Conservation (phyloP, 805 yeast genomes). For the Kuraishia ogatae region DNA sequence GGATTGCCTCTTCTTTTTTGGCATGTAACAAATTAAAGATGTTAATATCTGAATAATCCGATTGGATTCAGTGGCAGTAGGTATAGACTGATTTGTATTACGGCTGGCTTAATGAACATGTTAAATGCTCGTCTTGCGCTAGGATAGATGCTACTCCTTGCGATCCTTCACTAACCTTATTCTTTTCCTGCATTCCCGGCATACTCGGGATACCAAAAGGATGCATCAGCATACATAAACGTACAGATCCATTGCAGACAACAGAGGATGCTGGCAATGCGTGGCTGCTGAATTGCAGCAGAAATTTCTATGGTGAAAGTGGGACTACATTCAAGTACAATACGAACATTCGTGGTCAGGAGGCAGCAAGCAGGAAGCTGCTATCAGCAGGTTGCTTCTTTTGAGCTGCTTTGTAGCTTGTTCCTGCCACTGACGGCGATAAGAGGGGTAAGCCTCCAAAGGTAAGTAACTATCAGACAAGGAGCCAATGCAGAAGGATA, state of each 20-base stretch:
- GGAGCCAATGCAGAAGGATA: background rate
- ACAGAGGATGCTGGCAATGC: background rate
- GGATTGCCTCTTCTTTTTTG: no score
- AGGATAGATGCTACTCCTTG: background rate
- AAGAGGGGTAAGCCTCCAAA: no score
- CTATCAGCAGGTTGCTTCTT: background rate
- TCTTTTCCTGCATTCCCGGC: background rate
- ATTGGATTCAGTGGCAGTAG: no score
- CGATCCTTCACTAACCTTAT: background rate
- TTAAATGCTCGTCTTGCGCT: background rate
- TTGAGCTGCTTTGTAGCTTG: background rate
- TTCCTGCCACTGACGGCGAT: background rate
- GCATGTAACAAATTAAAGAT: no score
- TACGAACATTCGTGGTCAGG: background rate
- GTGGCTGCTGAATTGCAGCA: background rate
- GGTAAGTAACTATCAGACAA: background rate
- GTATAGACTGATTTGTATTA: no score
- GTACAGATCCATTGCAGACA: background rate
- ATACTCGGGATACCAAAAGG: background rate
- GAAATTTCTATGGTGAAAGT: background rate
- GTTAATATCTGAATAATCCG: no score
- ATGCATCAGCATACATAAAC: background rate
- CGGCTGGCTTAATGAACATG: background rate
- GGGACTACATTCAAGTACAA: background rate
- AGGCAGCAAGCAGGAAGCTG: background rate